A percentile compares a stretch with the other conserved stretches of the same genome.
Evolutionary conservation across 2,329 filamentous ascomycete species (phyloP).

Genomic region (Sporothrix schenckii): DNA sequence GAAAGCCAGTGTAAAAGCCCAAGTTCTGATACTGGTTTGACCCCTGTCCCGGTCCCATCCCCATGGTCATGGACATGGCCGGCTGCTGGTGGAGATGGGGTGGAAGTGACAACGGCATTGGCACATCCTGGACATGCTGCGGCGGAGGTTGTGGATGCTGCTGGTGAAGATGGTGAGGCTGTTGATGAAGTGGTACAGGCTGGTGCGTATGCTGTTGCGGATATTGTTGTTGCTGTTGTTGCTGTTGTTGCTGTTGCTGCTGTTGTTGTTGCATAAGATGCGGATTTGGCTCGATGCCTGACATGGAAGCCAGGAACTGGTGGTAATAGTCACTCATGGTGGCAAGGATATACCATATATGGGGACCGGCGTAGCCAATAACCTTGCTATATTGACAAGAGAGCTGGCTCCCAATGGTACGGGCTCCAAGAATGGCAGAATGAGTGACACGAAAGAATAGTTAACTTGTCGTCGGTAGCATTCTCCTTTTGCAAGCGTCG

Average conservation of each 20-base stretch:
- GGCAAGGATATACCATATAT: neutral
- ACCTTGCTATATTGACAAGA: neutral
- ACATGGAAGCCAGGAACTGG: slow-evolving; percentile 58
- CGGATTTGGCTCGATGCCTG: slow-evolving; percentile 45
- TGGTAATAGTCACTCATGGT: slow-evolving; percentile 61
- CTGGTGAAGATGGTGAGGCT: slow-evolving; percentile 8
- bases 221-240: slow-evolving; percentile 23
- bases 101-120: slow-evolving; percentile 28
- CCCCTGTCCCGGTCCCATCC: slow-evolving; percentile 40
- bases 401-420: neutral
- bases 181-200: slow-evolving; percentile 9
- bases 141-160: slow-evolving; percentile 37
- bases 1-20: slow-evolving; percentile 55
- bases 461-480: slow-evolving; percentile 12
- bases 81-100: slow-evolving; percentile 39
- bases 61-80: slow-evolving; percentile 41
- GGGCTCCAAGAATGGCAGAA: neutral
- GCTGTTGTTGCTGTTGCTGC: slow-evolving; percentile 26
- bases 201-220: slow-evolving; percentile 12
- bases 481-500: slow-evolving; percentile 7
- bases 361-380: neutral
- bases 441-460: neutral
- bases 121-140: slow-evolving; percentile 43
- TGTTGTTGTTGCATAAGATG: slow-evolving; percentile 18
- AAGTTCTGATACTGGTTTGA: slow-evolving; percentile 52